Conservation (phyloP, 1,284 basidiomycete species). For the Austroboletus novae-zelandiae region DNA sequence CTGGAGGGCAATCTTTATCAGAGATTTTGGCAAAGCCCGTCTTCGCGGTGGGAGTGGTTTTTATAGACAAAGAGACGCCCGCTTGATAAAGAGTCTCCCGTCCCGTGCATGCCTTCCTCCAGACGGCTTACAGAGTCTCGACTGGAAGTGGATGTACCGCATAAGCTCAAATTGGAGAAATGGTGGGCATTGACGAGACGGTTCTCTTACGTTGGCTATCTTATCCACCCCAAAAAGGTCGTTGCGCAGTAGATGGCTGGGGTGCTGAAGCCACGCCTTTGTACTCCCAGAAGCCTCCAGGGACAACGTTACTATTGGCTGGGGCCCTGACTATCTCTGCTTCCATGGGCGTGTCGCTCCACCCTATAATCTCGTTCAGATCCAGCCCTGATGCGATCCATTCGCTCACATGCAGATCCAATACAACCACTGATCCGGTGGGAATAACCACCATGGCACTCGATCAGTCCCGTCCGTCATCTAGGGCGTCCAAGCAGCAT, state of each 20-base stretch:
- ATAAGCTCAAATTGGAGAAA: constrained; percentile 77
- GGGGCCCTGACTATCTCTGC: constrained; percentile 42
- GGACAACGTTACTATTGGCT: constrained; percentile 32
- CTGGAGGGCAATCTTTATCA: constrained; percentile 58
- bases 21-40: constrained; percentile 61
- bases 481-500: constrained; percentile 26
- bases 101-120: constrained; percentile 38
- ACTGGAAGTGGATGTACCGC: constrained; percentile 85
- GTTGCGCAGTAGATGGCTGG: constrained; percentile 27
- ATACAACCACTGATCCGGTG: constrained; percentile 23
- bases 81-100: constrained; percentile 59
- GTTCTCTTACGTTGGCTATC: constrained; percentile 14
- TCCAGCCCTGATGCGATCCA: constrained; percentile 11
- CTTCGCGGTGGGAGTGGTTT: constrained; percentile 66
- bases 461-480: constrained; percentile 62
- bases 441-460: constrained; percentile 61
- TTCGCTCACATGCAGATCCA: constrained; percentile 29
- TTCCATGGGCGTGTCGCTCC: constrained; percentile 29
- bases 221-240: constrained; percentile 28
- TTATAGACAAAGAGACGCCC: constrained; percentile 50
- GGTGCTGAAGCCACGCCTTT: not conserved
- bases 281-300: not conserved
- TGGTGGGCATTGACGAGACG: constrained; percentile 45
- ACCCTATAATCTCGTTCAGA: constrained; percentile 30
- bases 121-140: constrained; percentile 35